phyloP scores from a whole-genome alignment of 176 grass and related monocot genomes.

The Elaeis guineensis region DNA sequence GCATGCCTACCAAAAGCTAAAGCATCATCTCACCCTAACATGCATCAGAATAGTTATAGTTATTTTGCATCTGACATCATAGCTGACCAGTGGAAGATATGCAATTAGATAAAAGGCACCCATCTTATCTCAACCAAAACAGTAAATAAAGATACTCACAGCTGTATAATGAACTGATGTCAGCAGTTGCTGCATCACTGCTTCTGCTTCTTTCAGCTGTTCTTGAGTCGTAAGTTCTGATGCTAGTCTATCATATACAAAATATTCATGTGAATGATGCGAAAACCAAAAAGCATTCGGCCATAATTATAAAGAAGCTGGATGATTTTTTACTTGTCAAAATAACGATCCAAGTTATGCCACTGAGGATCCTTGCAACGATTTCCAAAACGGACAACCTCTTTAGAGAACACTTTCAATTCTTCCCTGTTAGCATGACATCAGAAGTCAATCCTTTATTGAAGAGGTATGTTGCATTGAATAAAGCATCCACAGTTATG shows the following conservation, averaged over 20 bases:
- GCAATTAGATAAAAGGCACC: not conserved
- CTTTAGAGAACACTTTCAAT: constrained; percentile 83
- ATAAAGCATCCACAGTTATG: not conserved
- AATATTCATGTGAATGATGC: constrained; percentile 2
- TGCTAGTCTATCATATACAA: constrained; percentile 46
- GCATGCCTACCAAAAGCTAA: too few relatives aligned
- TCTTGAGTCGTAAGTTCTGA: constrained; percentile 65
- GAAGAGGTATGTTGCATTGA: constrained; percentile 3
- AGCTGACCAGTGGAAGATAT: too few relatives aligned
- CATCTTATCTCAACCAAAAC: constrained; percentile 4
- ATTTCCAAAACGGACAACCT: constrained; percentile 94
- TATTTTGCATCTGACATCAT: too few relatives aligned
- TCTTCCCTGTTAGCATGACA: constrained; percentile 72
- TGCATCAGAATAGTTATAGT: too few relatives aligned
- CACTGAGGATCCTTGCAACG: constrained; percentile 98
- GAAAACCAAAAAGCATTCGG: constrained; percentile 19
- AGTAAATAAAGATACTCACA: constrained; percentile 44
- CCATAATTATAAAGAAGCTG: constrained; percentile 9
- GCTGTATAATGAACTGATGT: constrained; percentile 78
- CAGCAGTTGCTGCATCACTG: constrained; percentile 78
- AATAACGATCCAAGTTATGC: constrained; percentile 96
- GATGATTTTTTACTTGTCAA: constrained; percentile 62
- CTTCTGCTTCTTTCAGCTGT: constrained; percentile 69
- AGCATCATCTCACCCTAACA: too few relatives aligned
- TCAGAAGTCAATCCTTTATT: not conserved